Base-by-base conservation (phyloP, 768 basidiomycete species). In the Pisolithus tinctorius region DNA sequence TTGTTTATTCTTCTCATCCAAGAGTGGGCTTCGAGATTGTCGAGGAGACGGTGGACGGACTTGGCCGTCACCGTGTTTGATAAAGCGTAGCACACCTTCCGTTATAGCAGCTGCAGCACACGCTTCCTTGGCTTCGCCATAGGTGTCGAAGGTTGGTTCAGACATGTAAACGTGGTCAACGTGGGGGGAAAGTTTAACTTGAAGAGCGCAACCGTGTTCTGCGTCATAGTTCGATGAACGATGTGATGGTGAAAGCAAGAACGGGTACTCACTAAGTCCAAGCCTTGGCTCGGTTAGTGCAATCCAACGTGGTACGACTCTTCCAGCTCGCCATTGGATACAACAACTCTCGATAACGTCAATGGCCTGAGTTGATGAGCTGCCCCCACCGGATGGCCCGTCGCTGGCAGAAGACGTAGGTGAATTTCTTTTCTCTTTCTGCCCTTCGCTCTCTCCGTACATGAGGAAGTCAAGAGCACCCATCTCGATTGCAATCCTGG, bases 401-500 rank as follows among this genome's bases (percentile, higher is more conserved):
- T 49, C 48, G 2, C 55, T 54, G 48, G 69, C 63, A 14, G 65
- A 63, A 38, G 70, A 61, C 8, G 38, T 25, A 16, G 55, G 37
- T 13, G 61, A 68, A 5, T 66, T 60, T 6, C 66, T 68, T 37
- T 73, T 71, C 41, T 64, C 69, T 27, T 63, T 63, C 34, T 68
- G 64, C 27, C 62, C 36, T 6, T 73, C 69, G 2, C 68, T 63
- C n/a, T 76, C 74, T 3, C 78, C 78, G 1, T 64, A 58, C 6
- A 62, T 48, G 44, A 85, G 77, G 58, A 86, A 86, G 17, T 82
- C 76, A 30, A 85, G 60, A 1, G 76, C 84, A 17, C 81, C 82
- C 70, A 78, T 75, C 6, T 80, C 72, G 23, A 85, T 67, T 4
- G 84, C 84, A 14, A 79, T 62, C 14, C 61, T 68, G 0, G 81